Evolutionary conservation across 2,329 filamentous ascomycete species (phyloP), one percentile per base, ranked within the genome.

Genomic region (Aspergillus transmontanensis): DNA sequence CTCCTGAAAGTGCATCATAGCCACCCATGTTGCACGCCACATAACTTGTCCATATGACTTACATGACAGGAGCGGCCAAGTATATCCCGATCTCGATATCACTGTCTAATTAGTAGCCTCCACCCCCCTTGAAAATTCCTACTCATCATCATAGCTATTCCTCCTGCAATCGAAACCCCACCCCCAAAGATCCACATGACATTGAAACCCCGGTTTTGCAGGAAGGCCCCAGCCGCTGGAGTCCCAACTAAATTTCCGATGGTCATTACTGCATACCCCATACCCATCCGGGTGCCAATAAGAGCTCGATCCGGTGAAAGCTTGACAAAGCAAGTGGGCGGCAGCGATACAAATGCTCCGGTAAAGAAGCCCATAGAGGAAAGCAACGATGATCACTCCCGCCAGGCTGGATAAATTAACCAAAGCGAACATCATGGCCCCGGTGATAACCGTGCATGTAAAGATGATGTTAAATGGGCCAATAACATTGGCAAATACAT

Each of bases 191-290:
- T 41, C 59, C 59, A 61, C 41, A 61, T n/a, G 7, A 36, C 21
- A 43, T 54, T 62, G 21, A 41, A 58, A 19, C 54, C 60, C 30
- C 26, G 1, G 21, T 53, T n/a, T 19, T 62, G 43, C 34, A 32
- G 41, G 19, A 62, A 54, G 6, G 36, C 32, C 21, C 54, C 60
- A 9, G 55, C 55, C 0, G 30, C 19, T n/a, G 60, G 55, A 7
- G 45, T 45, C 1, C 60, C 55, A 10, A 58, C 45, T 28, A 62
- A 2, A 53, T 58, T 58, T 14, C 55, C 60, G 6, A 62, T 26
- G 2, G 55, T 19, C 55, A 58, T 58, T 7, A 61, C 54, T 10
- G 54, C 54, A 36, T 57, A 58, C 2, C 55, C 60, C 60, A 62
- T 59, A 0, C 56, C 60, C 46, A 59, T 56, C 7, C 60, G 34